Base-by-base conservation (phyloP, 495 filamentous ascomycete genomes). In the Mycothermus thermophilus region DNA sequence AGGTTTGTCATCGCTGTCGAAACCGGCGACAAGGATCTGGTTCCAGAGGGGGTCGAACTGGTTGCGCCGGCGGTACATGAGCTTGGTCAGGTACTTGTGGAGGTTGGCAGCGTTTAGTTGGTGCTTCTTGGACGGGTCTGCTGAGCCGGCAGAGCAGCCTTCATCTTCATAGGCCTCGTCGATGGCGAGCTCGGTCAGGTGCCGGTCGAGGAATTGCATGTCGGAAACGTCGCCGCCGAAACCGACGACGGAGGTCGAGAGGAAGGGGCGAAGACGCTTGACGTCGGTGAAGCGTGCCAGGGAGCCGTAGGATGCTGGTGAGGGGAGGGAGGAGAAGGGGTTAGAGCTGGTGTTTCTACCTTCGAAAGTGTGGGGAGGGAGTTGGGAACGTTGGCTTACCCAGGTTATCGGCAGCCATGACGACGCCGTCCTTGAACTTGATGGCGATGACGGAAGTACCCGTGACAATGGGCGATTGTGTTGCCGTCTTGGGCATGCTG, bases 11-110 rank as follows among this genome's bases (percentile, higher is more conserved):
- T 80, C 67, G 27, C 67, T 74, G 60, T 93, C 87, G 46, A 93
- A 67, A 3, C 90, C 90, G 30, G 79, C 85, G 26, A 97, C 82
- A 11, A 97, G 74, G 12, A 96, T 67, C 47, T 80, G 73, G 59
- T 97, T 97, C 90, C 90, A 97, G 27, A 97, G 72, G 7, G 92
- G 92, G 67, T 97, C 84, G 69, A 97, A 87, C 46, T 94, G 79
- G 42, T 80, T 80, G 39, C 90, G 87, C 14, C 90, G 82, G 57
- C 79, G 77, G 72, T 97, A 97, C 57, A 97, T 70, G 33, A 95
- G 79, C 61, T 94, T 93, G 41, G 78, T 68, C 13, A 97, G 76
- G 60, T 95, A 97, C 50, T 80, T 90, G 71, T 96, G 87, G 39
- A 97, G 74, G 58, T 93, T 92, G 54, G 77, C 77, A n/a, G 86